Evolutionary conservation across 495 filamentous ascomycete species (phyloP), one percentile per base, ranked within the genome.

Genomic region (Talaromyces ruber): DNA sequence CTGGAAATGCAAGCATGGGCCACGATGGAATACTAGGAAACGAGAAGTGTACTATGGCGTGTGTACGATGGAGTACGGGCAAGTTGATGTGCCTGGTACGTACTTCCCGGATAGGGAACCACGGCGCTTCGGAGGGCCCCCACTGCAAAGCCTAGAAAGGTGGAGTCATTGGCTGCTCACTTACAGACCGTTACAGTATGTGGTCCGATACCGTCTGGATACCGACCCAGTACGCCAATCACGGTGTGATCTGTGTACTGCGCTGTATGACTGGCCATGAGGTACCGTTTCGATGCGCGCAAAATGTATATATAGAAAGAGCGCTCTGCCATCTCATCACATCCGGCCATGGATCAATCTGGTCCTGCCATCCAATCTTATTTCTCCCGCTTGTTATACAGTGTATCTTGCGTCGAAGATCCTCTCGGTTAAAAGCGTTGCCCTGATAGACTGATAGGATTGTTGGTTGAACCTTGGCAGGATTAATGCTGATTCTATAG

Each of bases 81-180:
- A 37, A 37, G 9, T 11, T 37, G 28, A 37, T 37, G 34, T 37
- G 12, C 34, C 34, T 37, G 34, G 12, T 9, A 8, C 34, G 43
- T 47, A 54, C 51, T 54, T 54, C 51, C 51, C 51, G 51, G 51
- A 54, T 26, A 54, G 51, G 51, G 51, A 54, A 54, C 51, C 51
- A 54, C 51, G 51, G 51, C 51, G 51, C 51, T 54, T 54, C 51
- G 51, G 51, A 12, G 51, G 22, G 51, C 22, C 26, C 51, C 51
- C 51, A 54, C 34, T 39, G 34, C 34, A 39, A 14, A 39, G 34
- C 34, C 34, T 39, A 39, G 34, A 39, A n/a, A 39, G 34, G 14
- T 39, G 34, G 34, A 39, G 34, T 39, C 26, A 54, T 54, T 54
- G 51, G 51, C 47, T 52, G 34, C 34, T 39, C 34, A 39, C 34